Base-by-base conservation (phyloP, 352 stramenopile genomes). In the Pythium plurisporium region DNA sequence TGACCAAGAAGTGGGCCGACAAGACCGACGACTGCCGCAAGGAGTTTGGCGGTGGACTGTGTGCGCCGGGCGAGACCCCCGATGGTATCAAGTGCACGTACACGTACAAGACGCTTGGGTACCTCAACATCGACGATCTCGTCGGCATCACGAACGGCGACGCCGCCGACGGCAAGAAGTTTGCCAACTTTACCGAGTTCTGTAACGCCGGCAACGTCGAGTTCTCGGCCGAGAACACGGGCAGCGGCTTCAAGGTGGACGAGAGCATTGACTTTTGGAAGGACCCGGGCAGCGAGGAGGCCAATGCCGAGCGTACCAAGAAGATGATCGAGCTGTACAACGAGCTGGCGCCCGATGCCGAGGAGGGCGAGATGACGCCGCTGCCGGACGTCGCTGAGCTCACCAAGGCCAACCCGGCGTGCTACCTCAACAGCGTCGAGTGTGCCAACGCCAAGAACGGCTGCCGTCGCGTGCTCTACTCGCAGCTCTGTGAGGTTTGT, bases 31-130 rank as follows among this genome's bases (percentile, higher is more conserved):
- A 47, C 34, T 93, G 82, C 58, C 76, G 80, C 26, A 27, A 51
- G 1, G 49, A 36, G 17, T 80, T 69, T 1, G 74, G 74, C 59
- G 82, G 87, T 62, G 82, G 82, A 2, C 67, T 93, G 38, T 93
- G 82, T 61, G 48, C 64, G 25, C 65, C 78, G 11, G 82, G 82
- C 3, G 38, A 76, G 5, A 67, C 68, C 0, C 82, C 82, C 0
- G 72, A 93, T 48, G 80, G 82, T n/a, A 74, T 93, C 0, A 74
- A 87, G 22, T 93, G 82, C 54, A 93, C 80, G 5, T 93, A 87
- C 20, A 72, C 79, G 43, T 93, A 93, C 76, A 83, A 84, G 50
- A 85, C 90, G 44, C 48, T 93, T 8, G 82, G 82, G 10, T 90
- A 74, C 76, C 71, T 92, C 22, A 69, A 79, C 9, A 86, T 92